Percentiles rank a stretch among this genome's conserved stretches.
Evolutionary conservation across 108 stramenopile genomes (phyloP).

Genomic region (Nitzschia inconspicua): DNA sequence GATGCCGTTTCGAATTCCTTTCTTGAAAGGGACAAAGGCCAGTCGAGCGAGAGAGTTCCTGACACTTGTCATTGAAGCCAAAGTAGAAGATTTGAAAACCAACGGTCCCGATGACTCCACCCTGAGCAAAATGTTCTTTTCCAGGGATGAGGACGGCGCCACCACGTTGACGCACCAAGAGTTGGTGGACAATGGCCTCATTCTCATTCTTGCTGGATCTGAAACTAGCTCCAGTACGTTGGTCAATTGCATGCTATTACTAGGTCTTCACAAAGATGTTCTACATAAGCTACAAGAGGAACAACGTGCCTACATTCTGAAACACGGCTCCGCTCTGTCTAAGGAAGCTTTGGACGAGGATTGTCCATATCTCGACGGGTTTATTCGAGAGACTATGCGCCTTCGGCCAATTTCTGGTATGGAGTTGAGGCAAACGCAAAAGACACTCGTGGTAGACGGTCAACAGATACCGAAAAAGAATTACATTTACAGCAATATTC

Average conservation of each 20-base stretch:
- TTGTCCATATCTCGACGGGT: slow-evolving; percentile 40
- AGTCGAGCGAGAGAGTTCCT: slow-evolving; percentile 22
- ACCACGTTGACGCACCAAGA: slow-evolving; percentile 23
- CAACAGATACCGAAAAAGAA: slow-evolving; percentile 44
- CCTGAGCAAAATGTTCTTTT: slow-evolving; percentile 43
- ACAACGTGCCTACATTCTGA: slow-evolving; percentile 25
- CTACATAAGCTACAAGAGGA: slow-evolving; percentile 36
- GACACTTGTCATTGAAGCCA: slow-evolving; percentile 28
- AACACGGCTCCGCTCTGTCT: slow-evolving; percentile 23
- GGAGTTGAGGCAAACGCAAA: slow-evolving; percentile 21
- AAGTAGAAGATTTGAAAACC: slow-evolving; percentile 24
- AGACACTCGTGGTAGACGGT: slow-evolving; percentile 46
- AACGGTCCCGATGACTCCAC: slow-evolving; percentile 53
- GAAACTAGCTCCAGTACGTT: slow-evolving; percentile 45
- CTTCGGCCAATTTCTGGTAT: slow-evolving; percentile 32
- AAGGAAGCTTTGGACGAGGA: slow-evolving; percentile 41
- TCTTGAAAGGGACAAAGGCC: neutral
- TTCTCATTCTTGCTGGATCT: slow-evolving; percentile 44
- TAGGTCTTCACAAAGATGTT: slow-evolving; percentile 34
- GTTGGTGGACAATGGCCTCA: slow-evolving; percentile 39
- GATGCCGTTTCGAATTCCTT: neutral
- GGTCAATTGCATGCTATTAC: slow-evolving; percentile 28
- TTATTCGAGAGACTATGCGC: slow-evolving; percentile 45
- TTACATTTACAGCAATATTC: slow-evolving; percentile 26
- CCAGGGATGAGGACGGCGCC: slow-evolving; percentile 24